phyloP scores from a whole-genome alignment of 768 basidiomycete genomes.

The Cystoderma amianthinum region DNA sequence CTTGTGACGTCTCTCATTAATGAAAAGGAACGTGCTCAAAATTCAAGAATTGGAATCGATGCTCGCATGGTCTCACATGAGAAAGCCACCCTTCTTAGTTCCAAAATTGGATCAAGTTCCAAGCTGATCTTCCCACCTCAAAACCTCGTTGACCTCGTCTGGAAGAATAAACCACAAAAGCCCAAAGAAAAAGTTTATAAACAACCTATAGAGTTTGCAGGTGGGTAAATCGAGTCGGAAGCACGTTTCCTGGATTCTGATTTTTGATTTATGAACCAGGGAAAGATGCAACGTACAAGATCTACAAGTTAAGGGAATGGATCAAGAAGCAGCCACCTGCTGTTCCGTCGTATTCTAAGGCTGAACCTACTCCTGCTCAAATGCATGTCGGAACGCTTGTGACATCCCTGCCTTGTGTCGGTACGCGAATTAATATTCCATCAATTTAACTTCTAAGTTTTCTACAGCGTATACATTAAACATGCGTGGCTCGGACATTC shows the following conservation, averaged over 20 bases:
- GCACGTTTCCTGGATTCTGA: too few relatives aligned
- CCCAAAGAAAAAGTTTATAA: constrained; percentile 58
- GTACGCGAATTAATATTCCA: constrained; percentile 27
- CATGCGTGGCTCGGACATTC: constrained; percentile 84
- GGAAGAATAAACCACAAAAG: constrained; percentile 72
- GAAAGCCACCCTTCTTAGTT: constrained; percentile 53
- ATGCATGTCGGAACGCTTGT: constrained; percentile 64
- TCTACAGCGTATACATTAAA: constrained; percentile 77
- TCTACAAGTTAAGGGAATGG: constrained; percentile 67
- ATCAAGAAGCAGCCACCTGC: constrained; percentile 54
- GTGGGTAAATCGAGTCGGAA: constrained; percentile 17
- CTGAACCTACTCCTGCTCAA: constrained; percentile 51
- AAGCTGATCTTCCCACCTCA: constrained; percentile 76
- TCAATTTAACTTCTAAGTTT: constrained; percentile 2
- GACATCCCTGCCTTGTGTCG: constrained; percentile 64
- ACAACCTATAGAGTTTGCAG: constrained; percentile 69
- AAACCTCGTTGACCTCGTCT: constrained; percentile 78
- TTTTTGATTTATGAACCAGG: too few relatives aligned
- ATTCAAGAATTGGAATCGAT: constrained; percentile 70
- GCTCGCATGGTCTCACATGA: constrained; percentile 77
- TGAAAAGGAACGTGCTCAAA: constrained; percentile 27
- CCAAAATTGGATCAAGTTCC: constrained; percentile 45
- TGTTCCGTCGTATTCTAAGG: constrained; percentile 55
- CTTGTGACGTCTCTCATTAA: not conserved
- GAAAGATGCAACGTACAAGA: constrained; percentile 60